Base-by-base conservation (phyloP, 306 rosid genomes). In the Cucurbita pepo region DNA sequence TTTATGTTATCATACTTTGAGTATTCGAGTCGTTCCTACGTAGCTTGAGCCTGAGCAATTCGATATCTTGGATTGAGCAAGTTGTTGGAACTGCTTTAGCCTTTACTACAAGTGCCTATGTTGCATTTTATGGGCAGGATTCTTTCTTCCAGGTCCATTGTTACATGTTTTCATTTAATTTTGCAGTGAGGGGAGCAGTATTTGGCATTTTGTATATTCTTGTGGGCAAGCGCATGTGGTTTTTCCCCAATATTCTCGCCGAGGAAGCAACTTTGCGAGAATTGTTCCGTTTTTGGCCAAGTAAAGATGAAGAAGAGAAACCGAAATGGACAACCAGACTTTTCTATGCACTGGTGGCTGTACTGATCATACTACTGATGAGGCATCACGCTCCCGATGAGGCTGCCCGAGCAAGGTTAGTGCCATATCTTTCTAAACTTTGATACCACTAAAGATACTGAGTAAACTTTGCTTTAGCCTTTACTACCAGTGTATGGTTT, bases 361-460 rank as follows among this genome's bases (percentile, higher is more conserved):
- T 89, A 75, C 83, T 95, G 75, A 79, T 89, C 85, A 95, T 95
- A 76, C 77, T 91, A 61, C 71, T 91, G 75, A 75, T 95, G 84
- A 86, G 97, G 91, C 97, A 95, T 79, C 99, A 95, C 82, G 97
- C 99, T 34, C 99, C 99, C 57, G 96, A 95, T 81, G 99, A 95
- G 88, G 99, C 97, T 77, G 99, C 99, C 10, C 85, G 97, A 86
- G 99, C 96, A 47, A 95, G 99, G 99, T 89, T 72, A 76, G 87
- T 82, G 57, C 7, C 72, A 9, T 25, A 15, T 13, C 38, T 18
- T 54, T 54, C 44, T 34, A 12, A 71, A 71, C 52, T 71, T 10
- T 6, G 15, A 50, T 69, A 67, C 56, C 11, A 66, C 40, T 44
- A 13, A 47, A 47, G 56, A 44, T 6, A 66, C 30, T 25, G 30